phyloP scores from a whole-genome alignment of 2,329 filamentous ascomycete genomes.

The Sporothrix schenckii region DNA sequence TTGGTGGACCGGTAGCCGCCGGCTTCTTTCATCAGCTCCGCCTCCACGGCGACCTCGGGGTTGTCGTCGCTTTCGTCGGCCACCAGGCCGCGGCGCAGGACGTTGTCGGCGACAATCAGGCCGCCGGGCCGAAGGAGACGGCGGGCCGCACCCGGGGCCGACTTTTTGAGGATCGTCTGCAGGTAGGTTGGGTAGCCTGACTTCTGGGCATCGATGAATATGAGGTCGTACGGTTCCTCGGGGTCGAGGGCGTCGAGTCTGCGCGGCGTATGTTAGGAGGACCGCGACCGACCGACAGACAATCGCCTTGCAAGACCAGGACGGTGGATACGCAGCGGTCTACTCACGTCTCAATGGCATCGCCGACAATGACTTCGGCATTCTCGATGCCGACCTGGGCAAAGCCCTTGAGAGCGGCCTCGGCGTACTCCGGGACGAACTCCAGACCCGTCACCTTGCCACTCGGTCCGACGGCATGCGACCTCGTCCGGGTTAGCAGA shows the following conservation, averaged over 20 bases:
- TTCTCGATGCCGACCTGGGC: slow-evolving; percentile 49
- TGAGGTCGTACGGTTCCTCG: slow-evolving; percentile 54
- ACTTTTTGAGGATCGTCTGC: slow-evolving; percentile 49
- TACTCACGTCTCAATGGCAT: slow-evolving; percentile 52
- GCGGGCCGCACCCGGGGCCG: slow-evolving; percentile 43
- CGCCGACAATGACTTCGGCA: slow-evolving; percentile 52
- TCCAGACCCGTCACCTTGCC: slow-evolving; percentile 52
- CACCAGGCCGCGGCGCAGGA: slow-evolving; percentile 54
- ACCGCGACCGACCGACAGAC: no score
- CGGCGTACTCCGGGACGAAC: slow-evolving; percentile 50
- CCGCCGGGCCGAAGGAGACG: slow-evolving; percentile 54
- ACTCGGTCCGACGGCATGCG: slow-evolving; percentile 50
- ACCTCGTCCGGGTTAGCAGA: slow-evolving; percentile 27
- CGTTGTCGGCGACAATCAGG: slow-evolving; percentile 59
- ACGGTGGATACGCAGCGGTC: background rate
- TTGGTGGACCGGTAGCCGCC: slow-evolving; percentile 24
- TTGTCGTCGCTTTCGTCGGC: slow-evolving; percentile 46
- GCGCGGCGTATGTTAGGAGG: background rate
- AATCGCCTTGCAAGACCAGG: no score
- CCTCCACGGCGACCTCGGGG: slow-evolving; percentile 37
- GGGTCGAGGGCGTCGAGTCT: slow-evolving; percentile 44
- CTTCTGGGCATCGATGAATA: slow-evolving; percentile 61
- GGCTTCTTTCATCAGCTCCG: slow-evolving; percentile 12
- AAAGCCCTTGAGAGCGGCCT: slow-evolving; percentile 47
- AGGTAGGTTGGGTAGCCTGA: slow-evolving; percentile 55